Conservation (phyloP, 2,329 filamentous ascomycete species). For the Exophiala calicioides region DNA sequence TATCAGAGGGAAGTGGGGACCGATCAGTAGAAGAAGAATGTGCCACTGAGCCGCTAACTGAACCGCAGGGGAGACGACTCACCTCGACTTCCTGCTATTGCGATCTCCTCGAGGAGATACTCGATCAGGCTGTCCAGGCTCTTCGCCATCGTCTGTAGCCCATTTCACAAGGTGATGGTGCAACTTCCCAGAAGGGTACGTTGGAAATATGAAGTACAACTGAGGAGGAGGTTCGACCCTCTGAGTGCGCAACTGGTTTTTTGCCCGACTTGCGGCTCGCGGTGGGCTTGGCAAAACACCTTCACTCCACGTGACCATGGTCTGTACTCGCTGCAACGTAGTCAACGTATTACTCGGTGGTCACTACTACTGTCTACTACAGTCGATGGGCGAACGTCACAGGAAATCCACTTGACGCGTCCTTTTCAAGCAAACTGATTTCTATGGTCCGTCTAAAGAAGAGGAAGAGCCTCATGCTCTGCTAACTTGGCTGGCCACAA, state of each 20-base stretch:
- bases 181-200: too few relatives aligned
- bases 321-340: slow-evolving; percentile 1
- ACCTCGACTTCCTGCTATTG: slow-evolving; percentile 61
- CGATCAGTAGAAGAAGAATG: neutral
- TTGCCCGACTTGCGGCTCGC: slow-evolving; percentile 1
- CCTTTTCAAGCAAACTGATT: neutral
- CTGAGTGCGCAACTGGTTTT: slow-evolving; percentile 4
- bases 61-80: slow-evolving; percentile 36
- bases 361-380: neutral
- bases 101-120: slow-evolving; percentile 60
- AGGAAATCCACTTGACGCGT: neutral
- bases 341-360: neutral
- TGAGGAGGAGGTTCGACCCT: slow-evolving; percentile 14
- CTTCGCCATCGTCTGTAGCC: slow-evolving; percentile 44
- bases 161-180: slow-evolving; percentile 13
- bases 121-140: slow-evolving; percentile 60
- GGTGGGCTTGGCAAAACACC: slow-evolving; percentile 4
- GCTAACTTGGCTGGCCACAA: slow-evolving; percentile 9
- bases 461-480: slow-evolving; percentile 11
- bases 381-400: too few relatives aligned
- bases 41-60: slow-evolving; percentile 3
- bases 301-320: neutral
- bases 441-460: slow-evolving; percentile 15
- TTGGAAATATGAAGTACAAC: neutral
- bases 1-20: neutral